Evolutionary conservation across 2,329 filamentous ascomycete species (phyloP).

Genomic region (Plenodomus biglobosus): DNA sequence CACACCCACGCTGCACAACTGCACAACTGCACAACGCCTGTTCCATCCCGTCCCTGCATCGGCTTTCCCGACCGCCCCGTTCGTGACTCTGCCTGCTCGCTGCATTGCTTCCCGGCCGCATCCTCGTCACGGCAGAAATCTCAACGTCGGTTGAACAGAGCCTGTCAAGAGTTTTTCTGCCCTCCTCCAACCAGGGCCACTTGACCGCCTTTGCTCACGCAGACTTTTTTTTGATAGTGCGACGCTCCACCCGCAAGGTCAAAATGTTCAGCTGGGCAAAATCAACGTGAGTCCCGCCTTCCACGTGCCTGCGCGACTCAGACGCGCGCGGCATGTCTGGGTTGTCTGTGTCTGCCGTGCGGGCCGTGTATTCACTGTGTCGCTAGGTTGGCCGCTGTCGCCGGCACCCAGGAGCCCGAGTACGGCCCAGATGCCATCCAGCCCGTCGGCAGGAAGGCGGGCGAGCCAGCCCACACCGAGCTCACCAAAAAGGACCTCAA

Average conservation of each 20-base stretch:
- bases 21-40: not conserved
- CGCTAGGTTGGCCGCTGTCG: constrained; percentile 68
- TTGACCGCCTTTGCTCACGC: constrained; percentile 30
- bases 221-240: constrained; percentile 35
- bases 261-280: constrained; percentile 92
- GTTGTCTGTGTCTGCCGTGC: not conserved
- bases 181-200: constrained; percentile 25
- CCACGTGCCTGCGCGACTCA: constrained; percentile 21
- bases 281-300: constrained; percentile 67
- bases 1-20: not conserved
- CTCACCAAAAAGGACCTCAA: constrained; percentile 74
- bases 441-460: constrained; percentile 79
- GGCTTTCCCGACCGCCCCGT: constrained; percentile 14
- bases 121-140: constrained; percentile 27
- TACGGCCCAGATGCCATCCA: constrained; percentile 88
- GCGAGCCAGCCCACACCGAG: constrained; percentile 77
- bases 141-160: constrained; percentile 29
- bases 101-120: constrained; percentile 25
- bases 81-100: constrained; percentile 6
- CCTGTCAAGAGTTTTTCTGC: constrained; percentile 32
- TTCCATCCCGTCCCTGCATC: constrained; percentile 3
- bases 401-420: constrained; percentile 93
- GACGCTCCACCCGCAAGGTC: constrained; percentile 20
- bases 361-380: constrained; percentile 15
- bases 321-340: not conserved